phyloP scores from a whole-genome alignment of 2,329 filamentous ascomycete species.

The Ceratocystis lukuohia region DNA sequence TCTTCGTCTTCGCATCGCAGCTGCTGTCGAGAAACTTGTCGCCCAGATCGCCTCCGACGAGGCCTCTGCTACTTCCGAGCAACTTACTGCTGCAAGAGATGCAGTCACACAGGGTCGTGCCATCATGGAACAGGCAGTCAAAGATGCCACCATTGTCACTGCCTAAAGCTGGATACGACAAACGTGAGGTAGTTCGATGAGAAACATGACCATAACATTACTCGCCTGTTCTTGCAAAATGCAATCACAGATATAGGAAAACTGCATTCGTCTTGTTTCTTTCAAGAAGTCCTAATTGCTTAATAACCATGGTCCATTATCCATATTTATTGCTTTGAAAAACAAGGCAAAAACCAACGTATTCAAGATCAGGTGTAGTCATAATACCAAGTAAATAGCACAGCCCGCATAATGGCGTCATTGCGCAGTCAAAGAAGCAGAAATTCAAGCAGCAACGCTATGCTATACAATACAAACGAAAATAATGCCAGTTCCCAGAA shows the following conservation, averaged over 20 bases:
- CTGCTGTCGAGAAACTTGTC: slow-evolving; percentile 60
- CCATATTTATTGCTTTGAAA: background rate
- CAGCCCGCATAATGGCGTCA: background rate
- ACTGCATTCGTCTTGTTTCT: background rate
- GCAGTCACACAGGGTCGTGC: slow-evolving; percentile 38
- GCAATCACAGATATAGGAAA: background rate
- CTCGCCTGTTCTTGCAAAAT: background rate
- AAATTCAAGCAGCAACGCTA: background rate
- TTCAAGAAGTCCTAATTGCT: background rate
- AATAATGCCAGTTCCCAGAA: background rate
- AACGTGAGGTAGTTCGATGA: background rate
- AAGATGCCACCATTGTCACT: slow-evolving; percentile 14
- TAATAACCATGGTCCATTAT: background rate
- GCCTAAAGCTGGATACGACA: slow-evolving; percentile 4
- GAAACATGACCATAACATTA: background rate
- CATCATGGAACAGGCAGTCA: slow-evolving; percentile 14
- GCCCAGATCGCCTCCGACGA: slow-evolving; percentile 56
- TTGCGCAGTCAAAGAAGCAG: background rate
- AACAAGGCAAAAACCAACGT: background rate
- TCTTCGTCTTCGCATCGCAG: slow-evolving; percentile 55
- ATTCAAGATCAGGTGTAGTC: background rate
- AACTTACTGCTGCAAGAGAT: slow-evolving; percentile 43
- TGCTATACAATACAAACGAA: background rate
- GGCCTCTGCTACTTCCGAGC: slow-evolving; percentile 33
- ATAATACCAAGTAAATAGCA: background rate